Conservation (phyloP, 257 asterid genomes). For the Fraxinus pennsylvanica region DNA sequence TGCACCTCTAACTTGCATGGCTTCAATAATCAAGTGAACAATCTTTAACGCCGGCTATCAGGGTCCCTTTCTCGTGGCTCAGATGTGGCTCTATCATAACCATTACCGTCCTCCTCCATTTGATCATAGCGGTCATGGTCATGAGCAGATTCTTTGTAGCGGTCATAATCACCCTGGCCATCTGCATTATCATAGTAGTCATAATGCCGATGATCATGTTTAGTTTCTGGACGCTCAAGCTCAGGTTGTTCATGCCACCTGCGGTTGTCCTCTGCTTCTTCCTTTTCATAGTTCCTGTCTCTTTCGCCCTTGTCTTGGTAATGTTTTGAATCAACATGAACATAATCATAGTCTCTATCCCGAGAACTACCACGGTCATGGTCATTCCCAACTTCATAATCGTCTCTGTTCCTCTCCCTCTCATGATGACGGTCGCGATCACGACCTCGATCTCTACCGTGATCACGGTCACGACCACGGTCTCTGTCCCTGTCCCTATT, state of each 20-base stretch:
- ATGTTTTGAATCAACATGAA: conserved; percentile 43
- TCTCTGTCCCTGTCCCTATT: conserved; percentile 66
- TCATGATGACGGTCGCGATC: conserved; percentile 48
- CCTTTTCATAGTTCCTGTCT: conserved; percentile 42
- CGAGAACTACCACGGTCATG: conserved; percentile 60
- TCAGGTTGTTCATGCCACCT: conserved; percentile 55
- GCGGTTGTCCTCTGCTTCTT: conserved; percentile 52
- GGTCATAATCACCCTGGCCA: conserved; percentile 54
- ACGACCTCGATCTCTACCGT: conserved; percentile 49
- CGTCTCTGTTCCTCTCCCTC: conserved; percentile 54
- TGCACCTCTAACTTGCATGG: background rate
- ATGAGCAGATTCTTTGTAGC: conserved; percentile 55
- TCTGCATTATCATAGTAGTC: conserved; percentile 61
- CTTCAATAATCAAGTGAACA: conserved; percentile 60
- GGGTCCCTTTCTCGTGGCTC: conserved; percentile 55
- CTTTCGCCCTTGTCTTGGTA: conserved; percentile 40
- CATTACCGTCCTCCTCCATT: conserved; percentile 74
- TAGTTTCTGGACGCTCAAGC: conserved; percentile 47
- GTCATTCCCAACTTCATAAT: conserved; percentile 45
- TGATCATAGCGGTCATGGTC: conserved; percentile 65
- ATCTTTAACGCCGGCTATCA: conserved; percentile 44
- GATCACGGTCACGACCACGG: conserved; percentile 57
- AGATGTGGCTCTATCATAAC: conserved; percentile 55
- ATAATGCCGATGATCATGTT: conserved; percentile 48
- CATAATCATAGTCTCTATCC: conserved; percentile 49